Percentiles rank a stretch among this genome's conserved stretches.
Evolutionary conservation across 2,329 filamentous ascomycete genomes (phyloP).

Genomic region (Cytospora leucostoma): DNA sequence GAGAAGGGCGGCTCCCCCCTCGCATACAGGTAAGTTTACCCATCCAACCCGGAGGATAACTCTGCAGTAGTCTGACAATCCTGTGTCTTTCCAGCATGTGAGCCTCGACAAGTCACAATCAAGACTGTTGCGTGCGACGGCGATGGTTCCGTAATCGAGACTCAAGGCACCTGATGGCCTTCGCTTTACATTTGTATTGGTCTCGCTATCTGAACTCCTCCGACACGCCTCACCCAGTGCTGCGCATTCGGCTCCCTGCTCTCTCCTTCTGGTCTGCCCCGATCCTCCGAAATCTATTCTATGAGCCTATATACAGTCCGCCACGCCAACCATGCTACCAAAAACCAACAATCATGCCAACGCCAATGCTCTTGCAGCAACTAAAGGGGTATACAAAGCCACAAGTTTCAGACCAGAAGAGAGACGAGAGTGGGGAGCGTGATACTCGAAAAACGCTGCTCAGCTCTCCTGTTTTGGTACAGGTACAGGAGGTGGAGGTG

Average conservation of each 20-base stretch:
- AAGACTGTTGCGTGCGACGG: not conserved
- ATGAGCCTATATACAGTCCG: slow-evolving; percentile 13
- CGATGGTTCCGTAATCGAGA: not conserved
- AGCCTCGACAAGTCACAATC: not conserved
- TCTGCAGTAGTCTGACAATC: slow-evolving; percentile 10
- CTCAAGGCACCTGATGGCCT: slow-evolving; percentile 1
- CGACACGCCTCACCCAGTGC: not conserved
- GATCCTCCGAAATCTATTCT: slow-evolving; percentile 12
- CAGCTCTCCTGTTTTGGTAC: slow-evolving; percentile 27
- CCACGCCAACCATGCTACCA: slow-evolving; percentile 6
- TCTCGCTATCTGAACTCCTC: slow-evolving; percentile 1
- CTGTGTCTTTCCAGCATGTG: not conserved
- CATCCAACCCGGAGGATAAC: not conserved
- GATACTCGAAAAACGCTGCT: not conserved
- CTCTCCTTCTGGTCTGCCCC: not conserved
- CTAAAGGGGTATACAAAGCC: slow-evolving; percentile 22
- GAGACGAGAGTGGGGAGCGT: not conserved
- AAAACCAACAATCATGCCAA: slow-evolving; percentile 13
- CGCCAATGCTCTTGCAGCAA: slow-evolving; percentile 19
- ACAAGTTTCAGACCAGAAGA: slow-evolving; percentile 12
- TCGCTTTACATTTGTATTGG: slow-evolving; percentile 10
- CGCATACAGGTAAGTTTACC: slow-evolving; percentile 6
- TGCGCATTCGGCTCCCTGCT: not conserved
- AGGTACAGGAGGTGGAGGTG: slow-evolving; percentile 11
- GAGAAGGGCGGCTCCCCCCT: not conserved